These are phyloP conservation scores for Hyphodiscus sp. DNA, from an alignment of 2,329 filamentous ascomycete species.

Conservation along the genomic window DNA sequence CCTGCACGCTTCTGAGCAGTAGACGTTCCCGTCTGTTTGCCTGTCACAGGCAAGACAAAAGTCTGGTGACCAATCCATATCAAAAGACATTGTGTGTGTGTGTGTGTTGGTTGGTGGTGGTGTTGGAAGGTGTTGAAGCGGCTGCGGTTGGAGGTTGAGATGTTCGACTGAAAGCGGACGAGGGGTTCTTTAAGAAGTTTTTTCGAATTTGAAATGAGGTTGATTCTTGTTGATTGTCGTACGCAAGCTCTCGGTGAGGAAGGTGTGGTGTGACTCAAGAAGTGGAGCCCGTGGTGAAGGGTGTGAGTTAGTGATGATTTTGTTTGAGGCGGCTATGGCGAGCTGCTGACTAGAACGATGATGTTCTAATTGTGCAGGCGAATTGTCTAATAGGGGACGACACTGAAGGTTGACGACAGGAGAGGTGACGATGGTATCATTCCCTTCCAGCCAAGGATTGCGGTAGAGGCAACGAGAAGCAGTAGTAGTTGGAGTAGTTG, in stretches of 20 bases:
- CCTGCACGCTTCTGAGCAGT: conserved; percentile 89
- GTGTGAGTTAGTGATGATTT: not conserved
- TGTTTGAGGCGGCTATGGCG: not conserved
- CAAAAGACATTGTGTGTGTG: conserved; percentile 25
- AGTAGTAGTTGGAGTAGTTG: not conserved
- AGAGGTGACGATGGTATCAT: not conserved
- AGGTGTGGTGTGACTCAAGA: conserved; percentile 26
- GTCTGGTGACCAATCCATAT: conserved; percentile 68
- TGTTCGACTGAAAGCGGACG: conserved; percentile 4
- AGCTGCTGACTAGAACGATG: not conserved
- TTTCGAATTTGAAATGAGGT: conserved; percentile 6
- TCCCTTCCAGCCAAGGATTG: not conserved
- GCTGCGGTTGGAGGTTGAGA: not conserved
- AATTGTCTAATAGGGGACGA: not conserved
- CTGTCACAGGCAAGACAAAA: conserved; percentile 93
- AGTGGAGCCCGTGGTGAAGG: conserved; percentile 17
- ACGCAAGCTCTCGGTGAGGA: conserved; percentile 18
- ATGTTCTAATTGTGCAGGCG: not conserved
- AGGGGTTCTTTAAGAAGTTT: conserved; percentile 8
- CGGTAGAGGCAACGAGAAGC: not conserved
- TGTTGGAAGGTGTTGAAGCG: conserved; percentile 2
- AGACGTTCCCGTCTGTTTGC: conserved; percentile 73
- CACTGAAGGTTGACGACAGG: not conserved
- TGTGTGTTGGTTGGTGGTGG: conserved; percentile 3
- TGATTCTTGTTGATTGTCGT: conserved; percentile 14